These are phyloP conservation scores for Mitragyna speciosa DNA, from an alignment of 257 asterid genomes.

Conservation along the genomic window DNA sequence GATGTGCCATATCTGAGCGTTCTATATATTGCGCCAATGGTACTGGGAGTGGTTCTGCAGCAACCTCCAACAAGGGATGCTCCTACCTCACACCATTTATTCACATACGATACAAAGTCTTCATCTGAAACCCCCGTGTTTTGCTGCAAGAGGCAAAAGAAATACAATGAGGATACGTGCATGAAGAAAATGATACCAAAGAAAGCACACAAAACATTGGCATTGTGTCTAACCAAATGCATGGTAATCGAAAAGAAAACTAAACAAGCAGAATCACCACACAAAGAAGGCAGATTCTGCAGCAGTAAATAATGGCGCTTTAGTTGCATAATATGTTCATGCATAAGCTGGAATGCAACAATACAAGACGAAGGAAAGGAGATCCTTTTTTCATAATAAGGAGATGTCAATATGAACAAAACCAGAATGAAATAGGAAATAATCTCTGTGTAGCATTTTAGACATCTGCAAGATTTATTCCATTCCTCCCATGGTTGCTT, in stretches of 20 bases:
- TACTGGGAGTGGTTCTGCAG: conserved; percentile 83
- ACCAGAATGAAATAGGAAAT: too few species aligned
- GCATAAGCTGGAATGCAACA: too few species aligned
- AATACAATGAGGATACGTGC: neutral
- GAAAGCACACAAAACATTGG: neutral
- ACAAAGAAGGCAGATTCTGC: neutral
- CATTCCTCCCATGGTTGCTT: too few species aligned
- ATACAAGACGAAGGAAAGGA: too few species aligned
- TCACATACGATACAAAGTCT: conserved; percentile 68
- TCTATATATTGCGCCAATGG: conserved; percentile 52
- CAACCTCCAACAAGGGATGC: conserved; percentile 92
- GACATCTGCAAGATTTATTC: too few species aligned
- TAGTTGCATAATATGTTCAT: too few species aligned
- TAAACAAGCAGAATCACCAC: neutral
- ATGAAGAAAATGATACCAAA: neutral
- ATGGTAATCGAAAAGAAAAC: neutral
- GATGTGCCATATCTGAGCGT: conserved; percentile 32
- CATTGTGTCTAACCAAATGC: too few species aligned
- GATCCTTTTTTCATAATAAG: too few species aligned
- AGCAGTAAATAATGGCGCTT: neutral
- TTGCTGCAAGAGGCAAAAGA: conserved; percentile 48
- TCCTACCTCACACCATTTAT: conserved; percentile 83
- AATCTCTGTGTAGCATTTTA: too few species aligned
- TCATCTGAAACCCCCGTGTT: conserved; percentile 70
- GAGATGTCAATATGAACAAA: too few species aligned